Conservation (phyloP, 495 filamentous ascomycete species). For the Parmelia sp. region DNA sequence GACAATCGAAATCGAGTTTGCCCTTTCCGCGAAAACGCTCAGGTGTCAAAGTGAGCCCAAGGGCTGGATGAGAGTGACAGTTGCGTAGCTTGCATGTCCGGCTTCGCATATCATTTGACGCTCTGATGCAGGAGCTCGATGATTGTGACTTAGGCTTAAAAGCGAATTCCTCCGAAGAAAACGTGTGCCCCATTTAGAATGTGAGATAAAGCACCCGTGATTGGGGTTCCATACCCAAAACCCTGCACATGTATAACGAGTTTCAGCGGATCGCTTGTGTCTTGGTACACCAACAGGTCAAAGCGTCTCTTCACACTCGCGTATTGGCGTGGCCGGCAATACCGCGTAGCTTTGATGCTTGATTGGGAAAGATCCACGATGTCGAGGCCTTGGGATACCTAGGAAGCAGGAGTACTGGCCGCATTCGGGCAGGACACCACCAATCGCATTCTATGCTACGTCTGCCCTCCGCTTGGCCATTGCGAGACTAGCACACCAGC, state of each 20-base stretch:
- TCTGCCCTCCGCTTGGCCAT: conserved; percentile 5
- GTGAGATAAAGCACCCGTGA: not conserved
- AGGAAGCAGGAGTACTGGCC: not conserved
- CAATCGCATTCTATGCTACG: conserved; percentile 1
- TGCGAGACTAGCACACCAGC: conserved; percentile 6
- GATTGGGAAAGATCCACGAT: not conserved
- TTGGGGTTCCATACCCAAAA: not conserved
- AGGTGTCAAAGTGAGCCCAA: not conserved
- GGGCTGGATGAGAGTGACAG: not conserved
- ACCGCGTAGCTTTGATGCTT: not conserved
- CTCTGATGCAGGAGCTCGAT: not conserved
- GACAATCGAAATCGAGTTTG: not conserved
- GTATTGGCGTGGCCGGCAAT: not conserved
- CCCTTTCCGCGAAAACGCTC: too few species aligned
- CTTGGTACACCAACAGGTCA: not conserved
- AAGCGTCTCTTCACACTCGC: not conserved
- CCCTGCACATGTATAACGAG: not conserved
- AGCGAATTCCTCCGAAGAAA: not conserved
- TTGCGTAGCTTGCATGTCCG: not conserved
- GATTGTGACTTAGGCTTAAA: not conserved
- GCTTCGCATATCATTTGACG: not conserved
- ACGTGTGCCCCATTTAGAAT: not conserved
- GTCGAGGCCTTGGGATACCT: not conserved
- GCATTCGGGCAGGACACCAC: not conserved
- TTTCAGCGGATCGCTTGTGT: not conserved